Conservation (phyloP, 352 stramenopile genomes). For the Phytophthora lateralis region DNA sequence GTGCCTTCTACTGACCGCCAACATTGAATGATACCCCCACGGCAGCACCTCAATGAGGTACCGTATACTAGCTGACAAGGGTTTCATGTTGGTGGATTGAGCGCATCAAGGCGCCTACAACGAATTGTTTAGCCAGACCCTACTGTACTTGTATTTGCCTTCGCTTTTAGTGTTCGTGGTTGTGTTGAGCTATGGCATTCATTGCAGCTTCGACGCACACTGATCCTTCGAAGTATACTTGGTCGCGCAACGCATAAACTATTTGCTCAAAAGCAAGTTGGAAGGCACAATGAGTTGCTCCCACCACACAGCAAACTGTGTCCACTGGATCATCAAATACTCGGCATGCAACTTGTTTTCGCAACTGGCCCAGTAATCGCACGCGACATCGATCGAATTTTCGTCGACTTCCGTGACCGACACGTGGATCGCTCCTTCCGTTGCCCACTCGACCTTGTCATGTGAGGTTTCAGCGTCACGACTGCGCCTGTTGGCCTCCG, state of each 20-base stretch:
- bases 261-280: constrained; percentile 74
- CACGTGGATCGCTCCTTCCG: constrained; percentile 37
- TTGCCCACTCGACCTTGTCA: constrained; percentile 32
- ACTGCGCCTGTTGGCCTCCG: constrained; percentile 31
- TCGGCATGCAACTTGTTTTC: constrained; percentile 46
- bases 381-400: constrained; percentile 31
- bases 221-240: constrained; percentile 18
- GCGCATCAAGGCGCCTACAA: no score
- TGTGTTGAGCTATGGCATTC: no score
- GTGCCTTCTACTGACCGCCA: no score
- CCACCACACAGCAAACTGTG: constrained; percentile 57
- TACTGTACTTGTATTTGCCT: no score
- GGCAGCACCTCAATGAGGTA: no score
- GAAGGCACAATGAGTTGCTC: constrained; percentile 57
- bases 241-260: constrained; percentile 36
- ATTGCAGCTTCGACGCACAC: no score
- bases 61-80: no score
- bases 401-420: constrained; percentile 33
- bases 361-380: constrained; percentile 40
- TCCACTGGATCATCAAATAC: constrained; percentile 58
- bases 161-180: no score
- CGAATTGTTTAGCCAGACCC: no score
- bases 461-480: constrained; percentile 27
- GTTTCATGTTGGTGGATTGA: no score
- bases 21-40: no score